Base-by-base conservation (phyloP, 1,284 basidiomycete genomes). In the Erythrobasidium hasegawianum region DNA sequence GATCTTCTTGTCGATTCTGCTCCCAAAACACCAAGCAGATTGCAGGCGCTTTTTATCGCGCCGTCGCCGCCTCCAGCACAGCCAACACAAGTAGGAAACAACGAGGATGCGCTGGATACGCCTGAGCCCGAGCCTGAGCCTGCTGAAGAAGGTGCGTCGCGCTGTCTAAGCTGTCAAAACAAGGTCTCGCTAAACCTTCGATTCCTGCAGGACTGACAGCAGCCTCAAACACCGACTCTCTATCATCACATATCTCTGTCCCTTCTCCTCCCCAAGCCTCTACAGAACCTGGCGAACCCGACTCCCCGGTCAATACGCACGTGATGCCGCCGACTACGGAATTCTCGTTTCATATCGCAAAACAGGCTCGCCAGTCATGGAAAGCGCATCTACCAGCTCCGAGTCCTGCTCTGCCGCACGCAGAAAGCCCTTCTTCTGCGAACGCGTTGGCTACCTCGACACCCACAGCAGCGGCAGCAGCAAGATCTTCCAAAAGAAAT, bases 21-120 rank as follows among this genome's bases (percentile, higher is more conserved):
- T 2, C 54, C 26, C 14, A 52, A 26, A 18, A 56, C 62, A n/a
- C 53, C 56, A 18, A 58, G 57, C 26, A 56, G 54, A 26, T 39
- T 65, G 22, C 55, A 65, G 26, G 47, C 56, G 7, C 55, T 65
- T 26, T 65, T 65, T 45, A 39, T 58, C 43, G 24, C 40, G 41
- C 55, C 62, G 11, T 14, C 40, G 8, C 27, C 38, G 7, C 50
- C 59, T 9, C 18, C 59, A 26, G 10, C 22, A 24, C 16, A 39
- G n/a, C 4, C 45, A 33, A 52, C 41, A 27, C 22, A 29, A 13
- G 7, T 20, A 54, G 49, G 24, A 55, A 41, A 45, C 40, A 41
- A 56, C 41, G 27, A 64, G 24, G 33, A 57, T 39, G 18, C 38
- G 11, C 4, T 18, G n/a, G 24, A 56, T 43, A 45, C 27, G 22